Percentiles rank a stretch among this genome's conserved stretches.
Evolutionary conservation across 495 filamentous ascomycete genomes (phyloP).

Genomic region (Penicillium mononematosum): DNA sequence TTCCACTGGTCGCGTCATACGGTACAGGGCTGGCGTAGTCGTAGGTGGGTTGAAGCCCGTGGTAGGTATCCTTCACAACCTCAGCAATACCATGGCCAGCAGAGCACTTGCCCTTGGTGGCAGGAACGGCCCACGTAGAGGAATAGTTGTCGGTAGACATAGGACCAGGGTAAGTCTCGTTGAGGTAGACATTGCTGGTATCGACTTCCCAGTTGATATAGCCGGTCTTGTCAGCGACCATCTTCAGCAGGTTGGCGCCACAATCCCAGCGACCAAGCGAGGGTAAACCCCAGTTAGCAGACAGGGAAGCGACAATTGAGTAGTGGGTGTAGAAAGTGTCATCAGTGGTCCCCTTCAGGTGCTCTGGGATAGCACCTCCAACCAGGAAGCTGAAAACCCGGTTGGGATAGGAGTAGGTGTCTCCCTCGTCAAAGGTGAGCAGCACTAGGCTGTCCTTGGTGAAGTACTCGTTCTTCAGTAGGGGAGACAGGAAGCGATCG

Average conservation of each 20-base stretch:
- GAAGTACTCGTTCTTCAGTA: constrained; percentile 64
- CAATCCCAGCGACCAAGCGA: constrained; percentile 71
- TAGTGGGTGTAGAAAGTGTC: constrained; percentile 71
- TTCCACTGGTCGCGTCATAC: constrained; percentile 34
- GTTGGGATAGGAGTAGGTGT: constrained; percentile 55
- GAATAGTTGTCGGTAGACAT: constrained; percentile 37
- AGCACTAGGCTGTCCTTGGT: constrained; percentile 67
- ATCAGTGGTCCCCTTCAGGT: constrained; percentile 60
- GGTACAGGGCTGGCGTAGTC: constrained; percentile 48
- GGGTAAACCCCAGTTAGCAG: constrained; percentile 67
- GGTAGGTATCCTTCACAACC: constrained; percentile 43
- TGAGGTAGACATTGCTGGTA: constrained; percentile 41
- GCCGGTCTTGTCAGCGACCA: constrained; percentile 58
- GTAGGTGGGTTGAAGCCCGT: constrained; percentile 33
- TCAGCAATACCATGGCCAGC: constrained; percentile 48
- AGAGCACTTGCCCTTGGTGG: constrained; percentile 40
- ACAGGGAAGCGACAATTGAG: constrained; percentile 61
- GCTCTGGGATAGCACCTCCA: constrained; percentile 60
- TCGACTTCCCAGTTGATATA: constrained; percentile 54
- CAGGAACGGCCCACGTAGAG: constrained; percentile 42
- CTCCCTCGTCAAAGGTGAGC: constrained; percentile 68
- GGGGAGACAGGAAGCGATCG: constrained; percentile 56
- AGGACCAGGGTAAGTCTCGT: constrained; percentile 50
- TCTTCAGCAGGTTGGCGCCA: constrained; percentile 64
- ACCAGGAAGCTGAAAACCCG: constrained; percentile 60